phyloP scores from a whole-genome alignment of 208 protist genomes.

The Wallacemonas collosoma region DNA sequence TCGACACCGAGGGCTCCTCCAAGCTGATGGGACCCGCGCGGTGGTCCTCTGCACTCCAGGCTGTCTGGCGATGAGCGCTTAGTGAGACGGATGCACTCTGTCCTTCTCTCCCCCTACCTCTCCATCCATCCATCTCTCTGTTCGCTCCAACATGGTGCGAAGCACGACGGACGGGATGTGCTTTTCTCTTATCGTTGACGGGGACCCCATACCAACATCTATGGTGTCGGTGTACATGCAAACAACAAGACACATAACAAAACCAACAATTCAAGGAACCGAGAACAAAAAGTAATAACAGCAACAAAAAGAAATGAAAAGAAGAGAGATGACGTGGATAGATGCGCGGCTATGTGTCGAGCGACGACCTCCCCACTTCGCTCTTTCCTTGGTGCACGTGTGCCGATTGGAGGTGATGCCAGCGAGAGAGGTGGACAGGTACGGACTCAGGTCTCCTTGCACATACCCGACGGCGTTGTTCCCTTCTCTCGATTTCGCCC shows the following conservation, averaged over 20 bases:
- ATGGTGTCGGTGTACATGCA: too few relatives aligned
- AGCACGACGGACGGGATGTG: background rate
- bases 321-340: background rate
- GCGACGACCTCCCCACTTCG: too few relatives aligned
- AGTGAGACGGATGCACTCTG: background rate
- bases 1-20: conserved; percentile 41
- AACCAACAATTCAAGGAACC: background rate
- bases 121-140: background rate
- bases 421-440: too few relatives aligned
- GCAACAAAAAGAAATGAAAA: background rate
- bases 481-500: too few relatives aligned
- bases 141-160: background rate
- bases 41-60: conserved; percentile 65
- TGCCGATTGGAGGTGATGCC: too few relatives aligned
- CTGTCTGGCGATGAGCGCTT: conserved; percentile 56
- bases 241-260: background rate
- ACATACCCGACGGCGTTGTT: too few relatives aligned
- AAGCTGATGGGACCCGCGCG: conserved; percentile 70
- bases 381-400: too few relatives aligned
- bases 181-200: too few relatives aligned
- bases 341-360: too few relatives aligned
- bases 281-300: background rate
- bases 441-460: too few relatives aligned
- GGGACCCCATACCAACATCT: too few relatives aligned
- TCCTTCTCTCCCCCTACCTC: background rate